Evolutionary conservation across 768 basidiomycete genomes (phyloP).

Genomic region (Agaricus subrufescens): DNA sequence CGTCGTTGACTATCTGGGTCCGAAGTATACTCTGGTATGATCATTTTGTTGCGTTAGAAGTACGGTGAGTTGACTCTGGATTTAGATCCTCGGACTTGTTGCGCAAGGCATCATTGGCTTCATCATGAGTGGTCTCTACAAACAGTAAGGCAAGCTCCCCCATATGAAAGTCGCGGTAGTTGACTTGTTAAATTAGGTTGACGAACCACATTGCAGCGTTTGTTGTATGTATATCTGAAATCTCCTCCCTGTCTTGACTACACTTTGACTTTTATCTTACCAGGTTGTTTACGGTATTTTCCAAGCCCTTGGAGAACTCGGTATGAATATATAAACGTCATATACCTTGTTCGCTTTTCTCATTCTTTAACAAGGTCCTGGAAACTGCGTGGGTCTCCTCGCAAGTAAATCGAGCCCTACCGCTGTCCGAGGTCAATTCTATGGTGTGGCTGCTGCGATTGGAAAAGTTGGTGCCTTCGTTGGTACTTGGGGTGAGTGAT

Average conservation of each 20-base stretch:
- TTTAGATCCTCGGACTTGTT: slow-evolving; percentile 62
- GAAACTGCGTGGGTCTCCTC: slow-evolving; percentile 81
- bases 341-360: not conserved
- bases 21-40: slow-evolving; percentile 69
- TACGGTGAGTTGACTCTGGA: too few relatives aligned
- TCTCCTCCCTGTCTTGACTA: not conserved
- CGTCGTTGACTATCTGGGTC: slow-evolving; percentile 68
- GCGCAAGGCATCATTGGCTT: slow-evolving; percentile 76
- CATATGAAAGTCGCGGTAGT: not conserved
- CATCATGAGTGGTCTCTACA: slow-evolving; percentile 84
- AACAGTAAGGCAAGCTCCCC: slow-evolving; percentile 26
- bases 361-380: slow-evolving; percentile 47
- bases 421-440: slow-evolving; percentile 80
- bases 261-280: not conserved
- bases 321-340: slow-evolving; percentile 24
- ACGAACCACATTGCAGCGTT: slow-evolving; percentile 67
- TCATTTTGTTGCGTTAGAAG: not conserved
- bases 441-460: slow-evolving; percentile 80
- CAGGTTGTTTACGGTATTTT: slow-evolving; percentile 89
- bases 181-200: slow-evolving; percentile 31
- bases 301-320: slow-evolving; percentile 83
- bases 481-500: slow-evolving; percentile 68
- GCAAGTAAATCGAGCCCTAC: slow-evolving; percentile 86
- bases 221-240: slow-evolving; percentile 41
- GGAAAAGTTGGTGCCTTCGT: slow-evolving; percentile 84